Evolutionary conservation across 768 basidiomycete species (phyloP).

Genomic region (Leccinum aurantiacum): DNA sequence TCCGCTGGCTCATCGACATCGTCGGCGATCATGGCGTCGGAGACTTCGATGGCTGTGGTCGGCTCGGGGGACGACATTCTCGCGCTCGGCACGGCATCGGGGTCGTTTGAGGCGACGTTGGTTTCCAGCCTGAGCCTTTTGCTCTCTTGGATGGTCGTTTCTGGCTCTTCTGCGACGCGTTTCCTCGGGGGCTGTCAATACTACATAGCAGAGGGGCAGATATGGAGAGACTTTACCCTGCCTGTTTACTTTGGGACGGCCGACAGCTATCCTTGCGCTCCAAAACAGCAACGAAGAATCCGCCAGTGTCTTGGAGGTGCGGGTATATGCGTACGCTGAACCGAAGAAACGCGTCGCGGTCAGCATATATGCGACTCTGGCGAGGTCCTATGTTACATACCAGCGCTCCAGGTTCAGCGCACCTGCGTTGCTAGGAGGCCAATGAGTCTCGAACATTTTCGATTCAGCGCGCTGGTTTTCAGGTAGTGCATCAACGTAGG

Average conservation of each 20-base stretch:
- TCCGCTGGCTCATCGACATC: slow-evolving; percentile 6
- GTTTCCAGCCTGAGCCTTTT: slow-evolving; percentile 50
- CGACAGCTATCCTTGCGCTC: slow-evolving; percentile 43
- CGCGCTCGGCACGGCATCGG: slow-evolving; percentile 6
- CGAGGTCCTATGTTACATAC: slow-evolving; percentile 40
- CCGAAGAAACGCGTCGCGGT: background rate
- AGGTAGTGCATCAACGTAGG: slow-evolving; percentile 51
- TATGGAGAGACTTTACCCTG: slow-evolving; percentile 11
- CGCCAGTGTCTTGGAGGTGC: slow-evolving; percentile 94
- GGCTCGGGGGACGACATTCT: slow-evolving; percentile 7
- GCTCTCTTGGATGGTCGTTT: slow-evolving; percentile 39
- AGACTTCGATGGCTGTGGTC: slow-evolving; percentile 1
- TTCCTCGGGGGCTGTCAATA: slow-evolving; percentile 37
- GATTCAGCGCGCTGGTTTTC: slow-evolving; percentile 49
- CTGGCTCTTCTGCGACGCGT: slow-evolving; percentile 45
- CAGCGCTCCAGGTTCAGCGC: slow-evolving; percentile 68
- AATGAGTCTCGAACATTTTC: slow-evolving; percentile 72
- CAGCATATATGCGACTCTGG: background rate
- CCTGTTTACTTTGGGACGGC: slow-evolving; percentile 3
- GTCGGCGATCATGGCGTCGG: background rate
- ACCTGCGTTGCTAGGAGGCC: slow-evolving; percentile 71
- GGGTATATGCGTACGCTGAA: slow-evolving; percentile 86
- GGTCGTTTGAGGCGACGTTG: slow-evolving; percentile 14
- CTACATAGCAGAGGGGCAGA: background rate
- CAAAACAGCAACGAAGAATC: slow-evolving; percentile 95